Conservation (phyloP, 257 asterid genomes). For the Nicotiana benthamiana region DNA sequence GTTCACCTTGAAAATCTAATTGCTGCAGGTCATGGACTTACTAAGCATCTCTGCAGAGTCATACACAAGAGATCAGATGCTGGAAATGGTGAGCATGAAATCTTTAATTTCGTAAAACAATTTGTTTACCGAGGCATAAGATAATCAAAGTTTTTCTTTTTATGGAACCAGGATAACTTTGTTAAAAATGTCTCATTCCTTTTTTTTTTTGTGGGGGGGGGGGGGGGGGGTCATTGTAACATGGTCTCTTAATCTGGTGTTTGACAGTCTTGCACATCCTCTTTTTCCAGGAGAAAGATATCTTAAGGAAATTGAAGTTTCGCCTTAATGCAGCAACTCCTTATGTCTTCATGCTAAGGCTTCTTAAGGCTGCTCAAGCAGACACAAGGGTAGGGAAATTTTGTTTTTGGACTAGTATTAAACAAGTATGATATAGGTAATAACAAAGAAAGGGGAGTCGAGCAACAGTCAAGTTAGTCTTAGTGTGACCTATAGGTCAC, state of each 20-base stretch:
- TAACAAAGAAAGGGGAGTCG: no score
- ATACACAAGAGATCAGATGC: conserved; percentile 75
- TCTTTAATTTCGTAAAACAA: neutral
- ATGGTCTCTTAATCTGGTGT: neutral
- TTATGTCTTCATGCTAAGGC: conserved; percentile 91
- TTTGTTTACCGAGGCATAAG: neutral
- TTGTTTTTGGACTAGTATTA: neutral
- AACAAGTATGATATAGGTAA: no score
- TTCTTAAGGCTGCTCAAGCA: conserved; percentile 85
- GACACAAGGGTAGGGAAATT: conserved; percentile 36
- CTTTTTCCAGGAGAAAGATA: conserved; percentile 63
- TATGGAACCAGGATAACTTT: neutral
- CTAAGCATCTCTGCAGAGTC: conserved; percentile 78
- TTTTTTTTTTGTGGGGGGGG: neutral
- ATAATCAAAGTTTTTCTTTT: neutral
- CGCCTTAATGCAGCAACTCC: conserved; percentile 92
- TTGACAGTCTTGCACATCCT: conserved; percentile 7
- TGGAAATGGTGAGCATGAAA: conserved; percentile 54
- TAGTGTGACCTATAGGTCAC: no score
- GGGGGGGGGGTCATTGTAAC: neutral
- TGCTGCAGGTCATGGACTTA: conserved; percentile 67
- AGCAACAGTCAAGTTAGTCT: no score
- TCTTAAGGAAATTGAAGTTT: conserved; percentile 63
- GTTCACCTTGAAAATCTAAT: neutral
- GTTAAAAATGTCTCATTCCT: neutral